Evolutionary conservation across 768 basidiomycete species (phyloP).

Genomic region (Collybia sordida): DNA sequence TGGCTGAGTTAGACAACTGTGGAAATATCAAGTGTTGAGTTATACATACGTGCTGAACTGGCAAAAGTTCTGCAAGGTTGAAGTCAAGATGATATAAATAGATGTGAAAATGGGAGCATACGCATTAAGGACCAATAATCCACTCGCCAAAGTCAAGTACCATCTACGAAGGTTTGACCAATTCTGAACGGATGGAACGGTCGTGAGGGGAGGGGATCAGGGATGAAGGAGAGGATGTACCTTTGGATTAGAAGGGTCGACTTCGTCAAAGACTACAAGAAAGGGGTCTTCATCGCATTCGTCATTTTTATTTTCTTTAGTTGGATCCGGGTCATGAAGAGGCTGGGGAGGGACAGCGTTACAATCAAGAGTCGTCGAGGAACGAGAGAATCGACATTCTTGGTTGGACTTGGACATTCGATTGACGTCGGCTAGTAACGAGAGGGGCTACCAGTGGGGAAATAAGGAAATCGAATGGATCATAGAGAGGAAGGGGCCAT

Average conservation of each 20-base stretch:
- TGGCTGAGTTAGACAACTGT: constrained; percentile 2
- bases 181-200: constrained; percentile 32
- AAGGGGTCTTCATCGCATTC: constrained; percentile 28
- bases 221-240: constrained; percentile 22
- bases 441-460: too few relatives aligned
- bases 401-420: too few relatives aligned
- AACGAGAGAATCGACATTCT: too few relatives aligned
- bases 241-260: constrained; percentile 48
- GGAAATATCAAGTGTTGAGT: background rate
- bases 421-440: too few relatives aligned
- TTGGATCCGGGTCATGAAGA: constrained; percentile 1
- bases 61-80: constrained; percentile 52
- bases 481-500: too few relatives aligned
- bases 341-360: background rate
- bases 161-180: constrained; percentile 47
- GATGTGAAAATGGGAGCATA: constrained; percentile 16
- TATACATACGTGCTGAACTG: constrained; percentile 49
- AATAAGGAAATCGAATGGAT: too few relatives aligned
- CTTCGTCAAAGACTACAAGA: constrained; percentile 32
- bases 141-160: constrained; percentile 43
- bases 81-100: background rate
- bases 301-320: constrained; percentile 8
- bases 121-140: constrained; percentile 57
- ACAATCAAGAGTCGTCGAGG: too few relatives aligned
- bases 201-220: constrained; percentile 1